A percentile compares a stretch with the other conserved stretches of the same genome.
Conservation (phyloP, 2,329 filamentous ascomycete genomes). For the Talaromyces funiculosus region DNA sequence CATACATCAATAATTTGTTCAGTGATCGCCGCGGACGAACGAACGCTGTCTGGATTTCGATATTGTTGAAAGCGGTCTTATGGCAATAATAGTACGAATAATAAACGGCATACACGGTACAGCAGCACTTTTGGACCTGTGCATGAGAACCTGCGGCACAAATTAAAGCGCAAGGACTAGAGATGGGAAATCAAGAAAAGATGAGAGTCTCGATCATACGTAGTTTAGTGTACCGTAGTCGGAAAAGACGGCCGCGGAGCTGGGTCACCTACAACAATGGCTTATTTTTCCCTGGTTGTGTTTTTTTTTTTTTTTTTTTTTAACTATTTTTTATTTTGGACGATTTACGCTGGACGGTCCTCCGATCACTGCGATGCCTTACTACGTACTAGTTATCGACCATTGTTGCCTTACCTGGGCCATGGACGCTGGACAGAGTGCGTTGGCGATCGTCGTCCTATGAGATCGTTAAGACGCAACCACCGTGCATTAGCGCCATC, state of each 20-base stretch:
- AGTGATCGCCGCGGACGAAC: not conserved
- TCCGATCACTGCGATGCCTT: not conserved
- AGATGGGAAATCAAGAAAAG: not conserved
- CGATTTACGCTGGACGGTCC: too few species aligned
- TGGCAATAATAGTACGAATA: not conserved
- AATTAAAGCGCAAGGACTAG: not conserved
- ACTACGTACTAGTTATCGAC: not conserved
- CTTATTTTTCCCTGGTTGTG: not conserved
- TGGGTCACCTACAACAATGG: not conserved
- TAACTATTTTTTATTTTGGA: too few species aligned
- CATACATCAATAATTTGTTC: not conserved
- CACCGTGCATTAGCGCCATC: conserved; percentile 9
- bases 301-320: too few species aligned
- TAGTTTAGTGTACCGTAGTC: not conserved
- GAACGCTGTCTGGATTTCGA: not conserved
- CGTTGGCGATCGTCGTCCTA: conserved; percentile 10
- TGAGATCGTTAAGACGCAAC: not conserved
- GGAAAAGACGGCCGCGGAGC: not conserved
- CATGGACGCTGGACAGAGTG: not conserved
- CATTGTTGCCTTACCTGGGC: not conserved
- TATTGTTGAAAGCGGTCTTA: not conserved
- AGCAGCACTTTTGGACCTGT: not conserved
- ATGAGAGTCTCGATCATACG: not conserved
- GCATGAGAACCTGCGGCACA: not conserved
- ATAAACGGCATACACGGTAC: not conserved